A percentile compares a stretch with the other conserved stretches of the same genome.
Evolutionary conservation across 208 protist genomes (phyloP).

Genomic region (Zelonia costaricensis): DNA sequence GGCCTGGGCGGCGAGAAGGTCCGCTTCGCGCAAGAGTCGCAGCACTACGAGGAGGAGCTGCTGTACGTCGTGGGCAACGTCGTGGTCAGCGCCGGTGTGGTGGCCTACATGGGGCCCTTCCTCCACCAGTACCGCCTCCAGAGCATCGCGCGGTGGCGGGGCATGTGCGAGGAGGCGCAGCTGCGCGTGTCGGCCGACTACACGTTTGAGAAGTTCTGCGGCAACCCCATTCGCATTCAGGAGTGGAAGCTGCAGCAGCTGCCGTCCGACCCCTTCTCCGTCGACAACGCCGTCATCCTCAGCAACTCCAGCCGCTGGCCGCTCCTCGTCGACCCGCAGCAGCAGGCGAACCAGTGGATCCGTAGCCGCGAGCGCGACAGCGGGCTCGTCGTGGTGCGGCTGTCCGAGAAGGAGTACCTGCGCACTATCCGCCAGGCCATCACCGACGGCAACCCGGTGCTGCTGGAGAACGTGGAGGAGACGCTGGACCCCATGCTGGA

Average conservation of each 20-base stretch:
- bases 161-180: conserved; percentile 62
- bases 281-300: conserved; percentile 95
- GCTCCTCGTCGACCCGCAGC: conserved; percentile 94
- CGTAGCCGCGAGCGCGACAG: conserved; percentile 90
- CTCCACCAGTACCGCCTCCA: conserved; percentile 90
- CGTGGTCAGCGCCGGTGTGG: conserved; percentile 92
- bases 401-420: conserved; percentile 83
- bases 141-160: conserved; percentile 72
- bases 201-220: conserved; percentile 86
- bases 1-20: conserved; percentile 95
- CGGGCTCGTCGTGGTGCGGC: conserved; percentile 80
- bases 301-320: conserved; percentile 92
- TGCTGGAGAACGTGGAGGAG: conserved; percentile 97
- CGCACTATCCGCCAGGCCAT: conserved; percentile 93
- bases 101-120: conserved; percentile 97
- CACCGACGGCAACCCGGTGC: conserved; percentile 90
- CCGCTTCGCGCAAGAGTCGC: conserved; percentile 87
- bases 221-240: conserved; percentile 91
- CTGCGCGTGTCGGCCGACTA: conserved; percentile 88
- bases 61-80: conserved; percentile 94
- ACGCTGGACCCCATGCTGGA: conserved; percentile 97
- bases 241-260: conserved; percentile 94
- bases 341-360: conserved; percentile 96
- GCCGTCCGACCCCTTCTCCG: conserved; percentile 91
- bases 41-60: conserved; percentile 81